phyloP scores from a whole-genome alignment of 2,329 filamentous ascomycete genomes.

The Fusarium nisikadoi region DNA sequence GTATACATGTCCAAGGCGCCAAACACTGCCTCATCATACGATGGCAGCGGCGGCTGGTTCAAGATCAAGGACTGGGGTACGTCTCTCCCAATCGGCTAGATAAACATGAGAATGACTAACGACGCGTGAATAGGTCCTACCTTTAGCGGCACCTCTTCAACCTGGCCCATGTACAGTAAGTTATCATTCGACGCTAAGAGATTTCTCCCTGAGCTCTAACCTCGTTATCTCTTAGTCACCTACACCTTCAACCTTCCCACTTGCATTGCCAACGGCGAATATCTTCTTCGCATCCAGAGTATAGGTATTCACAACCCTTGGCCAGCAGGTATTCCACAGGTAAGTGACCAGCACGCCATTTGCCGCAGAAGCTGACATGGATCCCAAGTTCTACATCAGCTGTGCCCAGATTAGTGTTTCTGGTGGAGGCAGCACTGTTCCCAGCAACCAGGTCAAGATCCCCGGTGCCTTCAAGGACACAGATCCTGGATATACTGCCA shows the following conservation, averaged over 20 bases:
- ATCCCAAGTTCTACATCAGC: slow-evolving; percentile 9
- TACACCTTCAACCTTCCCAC: slow-evolving; percentile 2
- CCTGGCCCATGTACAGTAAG: slow-evolving; percentile 6
- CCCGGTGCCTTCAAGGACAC: slow-evolving; percentile 7
- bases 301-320: slow-evolving; percentile 11
- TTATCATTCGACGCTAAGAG: not conserved
- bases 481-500: slow-evolving; percentile 6
- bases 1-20: slow-evolving; percentile 14
- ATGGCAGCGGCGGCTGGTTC: slow-evolving; percentile 6
- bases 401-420: slow-evolving; percentile 9
- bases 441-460: slow-evolving; percentile 12
- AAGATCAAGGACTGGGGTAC: slow-evolving; percentile 19
- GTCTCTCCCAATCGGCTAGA: rapidly evolving
- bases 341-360: rapidly evolving
- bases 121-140: rapidly evolving
- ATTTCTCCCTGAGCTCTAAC: not conserved
- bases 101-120: not conserved
- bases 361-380: too few relatives aligned
- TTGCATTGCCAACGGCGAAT: slow-evolving; percentile 10
- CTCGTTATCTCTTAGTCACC: not conserved
- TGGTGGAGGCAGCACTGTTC: slow-evolving; percentile 6
- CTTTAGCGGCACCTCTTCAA: not conserved
- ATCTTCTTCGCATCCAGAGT: slow-evolving; percentile 9
- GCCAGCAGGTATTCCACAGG: slow-evolving; percentile 7
- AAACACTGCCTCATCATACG: not conserved